Evolutionary conservation across 352 stramenopile species (phyloP).

Genomic region (Pythium dissimile): DNA sequence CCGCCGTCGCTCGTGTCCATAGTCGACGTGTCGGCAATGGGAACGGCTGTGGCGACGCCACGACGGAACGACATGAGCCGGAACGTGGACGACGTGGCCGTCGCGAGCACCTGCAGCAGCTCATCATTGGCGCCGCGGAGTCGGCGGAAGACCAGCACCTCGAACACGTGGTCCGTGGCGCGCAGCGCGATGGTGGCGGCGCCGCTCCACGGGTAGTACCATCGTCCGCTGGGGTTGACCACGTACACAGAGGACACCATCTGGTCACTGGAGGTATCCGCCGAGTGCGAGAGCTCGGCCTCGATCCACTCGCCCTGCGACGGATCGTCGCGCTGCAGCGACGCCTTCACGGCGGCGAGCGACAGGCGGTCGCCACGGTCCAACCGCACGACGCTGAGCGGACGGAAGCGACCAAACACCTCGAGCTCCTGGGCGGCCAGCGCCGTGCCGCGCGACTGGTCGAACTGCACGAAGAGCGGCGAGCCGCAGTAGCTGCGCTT

Average conservation of each 20-base stretch:
- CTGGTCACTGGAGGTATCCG: neutral
- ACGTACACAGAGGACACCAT: conserved; percentile 7
- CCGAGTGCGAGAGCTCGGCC: neutral
- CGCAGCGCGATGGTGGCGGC: conserved; percentile 1
- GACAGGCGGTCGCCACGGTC: neutral
- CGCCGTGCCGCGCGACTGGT: neutral
- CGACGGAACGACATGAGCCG: conserved; percentile 14
- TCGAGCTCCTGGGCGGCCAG: conserved; percentile 17
- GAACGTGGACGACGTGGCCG: neutral
- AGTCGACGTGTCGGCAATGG: neutral
- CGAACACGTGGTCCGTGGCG: conserved; percentile 12
- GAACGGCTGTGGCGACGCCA: neutral
- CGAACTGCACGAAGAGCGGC: conserved; percentile 28
- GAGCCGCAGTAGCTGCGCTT: conserved; percentile 42
- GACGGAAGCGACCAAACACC: conserved; percentile 42
- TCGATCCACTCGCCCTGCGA: conserved; percentile 15
- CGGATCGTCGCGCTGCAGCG: conserved; percentile 5
- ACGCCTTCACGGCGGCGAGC: neutral
- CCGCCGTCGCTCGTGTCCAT: neutral
- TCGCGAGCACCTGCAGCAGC: neutral
- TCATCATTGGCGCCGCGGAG: neutral
- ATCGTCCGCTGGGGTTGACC: conserved; percentile 9
- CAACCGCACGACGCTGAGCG: neutral
- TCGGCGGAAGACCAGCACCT: conserved; percentile 10
- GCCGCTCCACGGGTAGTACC: conserved; percentile 18